Percentiles rank a stretch among this genome's conserved stretches.
Conservation (phyloP, 2,329 filamentous ascomycete species). For the Xylaria sp. region DNA sequence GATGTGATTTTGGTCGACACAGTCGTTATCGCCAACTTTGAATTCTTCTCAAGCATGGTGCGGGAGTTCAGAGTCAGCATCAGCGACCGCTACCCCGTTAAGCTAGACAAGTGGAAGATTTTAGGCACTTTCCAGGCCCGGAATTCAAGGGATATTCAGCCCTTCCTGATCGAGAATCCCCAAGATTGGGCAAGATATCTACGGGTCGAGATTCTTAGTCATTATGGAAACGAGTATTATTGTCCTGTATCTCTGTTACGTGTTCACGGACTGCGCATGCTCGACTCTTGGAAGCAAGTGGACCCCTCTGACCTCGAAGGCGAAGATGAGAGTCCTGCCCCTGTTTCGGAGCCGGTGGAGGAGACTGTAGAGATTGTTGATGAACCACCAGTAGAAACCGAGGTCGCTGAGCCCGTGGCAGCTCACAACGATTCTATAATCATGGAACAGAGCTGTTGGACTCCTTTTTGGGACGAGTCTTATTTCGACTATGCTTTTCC, state of each 20-base stretch:
- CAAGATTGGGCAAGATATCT: constrained; percentile 96
- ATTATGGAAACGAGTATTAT: constrained; percentile 97
- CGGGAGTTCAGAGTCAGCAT: constrained; percentile 91
- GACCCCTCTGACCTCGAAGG: constrained; percentile 74
- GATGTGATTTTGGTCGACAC: constrained; percentile 90
- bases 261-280: constrained; percentile 95
- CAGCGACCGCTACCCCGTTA: constrained; percentile 93
- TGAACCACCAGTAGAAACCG: constrained; percentile 39
- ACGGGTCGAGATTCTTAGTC: constrained; percentile 88
- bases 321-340: constrained; percentile 55
- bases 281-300: constrained; percentile 90
- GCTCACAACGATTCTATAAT: constrained; percentile 39
- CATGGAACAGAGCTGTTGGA: constrained; percentile 42
- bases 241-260: constrained; percentile 91
- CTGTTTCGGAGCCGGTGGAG: constrained; percentile 49
- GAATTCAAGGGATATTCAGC: constrained; percentile 93
- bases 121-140: constrained; percentile 89
- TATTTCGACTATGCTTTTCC: constrained; percentile 45
- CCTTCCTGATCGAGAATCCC: constrained; percentile 93
- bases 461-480: constrained; percentile 46
- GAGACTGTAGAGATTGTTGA: constrained; percentile 43
- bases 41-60: constrained; percentile 98
- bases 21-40: constrained; percentile 96
- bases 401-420: constrained; percentile 41
- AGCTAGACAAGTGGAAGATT: constrained; percentile 89